Evolutionary conservation across 2,329 filamentous ascomycete genomes (phyloP).

Genomic region (Alternaria solani): DNA sequence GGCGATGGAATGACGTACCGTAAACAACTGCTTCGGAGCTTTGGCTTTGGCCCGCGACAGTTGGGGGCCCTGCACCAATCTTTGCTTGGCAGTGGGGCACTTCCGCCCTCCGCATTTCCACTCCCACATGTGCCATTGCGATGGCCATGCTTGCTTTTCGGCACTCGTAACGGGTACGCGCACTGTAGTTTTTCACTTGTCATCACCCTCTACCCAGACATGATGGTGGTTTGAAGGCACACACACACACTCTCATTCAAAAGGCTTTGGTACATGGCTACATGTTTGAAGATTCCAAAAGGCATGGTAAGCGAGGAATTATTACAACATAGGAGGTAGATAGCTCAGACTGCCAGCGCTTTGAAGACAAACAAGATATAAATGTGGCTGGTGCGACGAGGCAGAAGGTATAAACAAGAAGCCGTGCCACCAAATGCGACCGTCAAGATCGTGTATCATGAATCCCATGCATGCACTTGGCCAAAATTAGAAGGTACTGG

Average conservation of each 20-base stretch:
- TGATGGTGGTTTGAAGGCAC: neutral
- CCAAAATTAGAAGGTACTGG: constrained; percentile 27
- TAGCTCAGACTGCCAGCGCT: constrained; percentile 1
- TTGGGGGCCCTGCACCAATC: constrained; percentile 5
- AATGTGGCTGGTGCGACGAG: constrained; percentile 13
- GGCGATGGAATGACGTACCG: constrained; percentile 22
- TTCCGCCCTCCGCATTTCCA: constrained; percentile 12
- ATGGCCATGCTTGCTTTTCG: constrained; percentile 7
- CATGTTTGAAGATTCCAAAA: constrained; percentile 8
- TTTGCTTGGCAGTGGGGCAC: constrained; percentile 20
- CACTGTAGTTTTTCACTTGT: neutral
- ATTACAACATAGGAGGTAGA: constrained; percentile 14
- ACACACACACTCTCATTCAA: constrained; percentile 2
- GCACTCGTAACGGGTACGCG: neutral
- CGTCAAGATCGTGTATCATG: constrained; percentile 39
- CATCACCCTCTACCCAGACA: neutral
- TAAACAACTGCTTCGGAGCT: constrained; percentile 21
- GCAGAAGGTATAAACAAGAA: constrained; percentile 31
- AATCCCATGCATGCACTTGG: constrained; percentile 26
- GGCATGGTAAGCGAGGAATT: constrained; percentile 4
- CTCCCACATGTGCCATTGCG: constrained; percentile 4
- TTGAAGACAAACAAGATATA: constrained; percentile 5
- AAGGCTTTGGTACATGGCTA: constrained; percentile 8
- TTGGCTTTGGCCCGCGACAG: constrained; percentile 10
- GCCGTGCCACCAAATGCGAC: constrained; percentile 32